phyloP scores from a whole-genome alignment of 2,329 filamentous ascomycete genomes.

The Trichophyton rubrum region DNA sequence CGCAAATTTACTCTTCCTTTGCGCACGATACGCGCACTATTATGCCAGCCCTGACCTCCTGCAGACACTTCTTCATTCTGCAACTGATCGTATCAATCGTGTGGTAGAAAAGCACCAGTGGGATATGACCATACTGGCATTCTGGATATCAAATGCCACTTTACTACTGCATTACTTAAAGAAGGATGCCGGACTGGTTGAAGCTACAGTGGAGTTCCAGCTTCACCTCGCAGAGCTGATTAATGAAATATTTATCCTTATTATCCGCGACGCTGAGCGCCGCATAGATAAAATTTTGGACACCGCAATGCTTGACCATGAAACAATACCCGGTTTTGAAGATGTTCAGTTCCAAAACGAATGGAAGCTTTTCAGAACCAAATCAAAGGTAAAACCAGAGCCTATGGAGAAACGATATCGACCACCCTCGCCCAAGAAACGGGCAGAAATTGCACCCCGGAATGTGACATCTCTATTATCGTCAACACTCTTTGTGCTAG shows the following conservation, averaged over 20 bases:
- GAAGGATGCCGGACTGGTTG: conserved; percentile 72
- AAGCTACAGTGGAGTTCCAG: conserved; percentile 78
- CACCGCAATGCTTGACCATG: conserved; percentile 87
- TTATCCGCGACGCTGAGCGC: conserved; percentile 89
- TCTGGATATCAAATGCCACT: conserved; percentile 97
- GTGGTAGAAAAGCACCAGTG: conserved; percentile 93
- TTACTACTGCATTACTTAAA: conserved; percentile 92
- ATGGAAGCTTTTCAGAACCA: conserved; percentile 93
- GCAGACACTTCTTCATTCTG: conserved; percentile 63
- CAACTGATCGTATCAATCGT: conserved; percentile 93
- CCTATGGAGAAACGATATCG: conserved; percentile 81
- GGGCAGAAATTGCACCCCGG: conserved; percentile 80
- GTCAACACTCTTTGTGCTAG: conserved; percentile 90
- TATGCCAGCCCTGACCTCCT: conserved; percentile 80
- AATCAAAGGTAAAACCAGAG: conserved; percentile 77
- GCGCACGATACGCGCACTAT: conserved; percentile 91
- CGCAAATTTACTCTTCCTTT: conserved; percentile 92
- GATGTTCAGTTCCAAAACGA: conserved; percentile 96
- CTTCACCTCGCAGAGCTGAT: conserved; percentile 85
- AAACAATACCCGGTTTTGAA: conserved; percentile 94
- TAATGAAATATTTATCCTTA: conserved; percentile 96
- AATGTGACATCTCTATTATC: conserved; percentile 93
- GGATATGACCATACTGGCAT: conserved; percentile 98
- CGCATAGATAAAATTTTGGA: conserved; percentile 94
- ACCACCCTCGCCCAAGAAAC: conserved; percentile 82